Base-by-base conservation (phyloP, 257 asterid genomes). In the Solanum arcanum region DNA sequence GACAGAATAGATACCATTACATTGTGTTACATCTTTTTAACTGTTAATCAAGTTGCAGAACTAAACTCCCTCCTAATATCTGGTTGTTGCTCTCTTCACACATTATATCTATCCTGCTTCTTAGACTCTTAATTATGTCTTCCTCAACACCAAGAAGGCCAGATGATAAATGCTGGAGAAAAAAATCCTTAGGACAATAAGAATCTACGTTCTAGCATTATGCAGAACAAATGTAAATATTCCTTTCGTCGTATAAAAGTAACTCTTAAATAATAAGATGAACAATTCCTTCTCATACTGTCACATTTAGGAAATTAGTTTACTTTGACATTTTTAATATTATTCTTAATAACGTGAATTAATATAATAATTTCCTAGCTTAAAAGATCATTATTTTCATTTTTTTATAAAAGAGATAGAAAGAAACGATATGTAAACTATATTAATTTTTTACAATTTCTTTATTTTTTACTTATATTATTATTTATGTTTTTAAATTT, bases 61-160 rank as follows among this genome's bases (percentile, higher is more conserved):
- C 7, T 37, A 6, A 5, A 37, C 39, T 37, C 39, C 39, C 39
- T 5, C 39, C 7, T 37, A 37, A 37, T 37, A 37, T 37, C 1
- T 37, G 7, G 39, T 37, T 5, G 39, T 37, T 37, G 6, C 7
- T 5, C 39, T 37, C 93, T 87, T 83, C 91, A 89, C 92, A 92
- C 86, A 97, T 88, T 76, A 95, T 90, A 81, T 94, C 99, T 91
- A 97, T 89, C 90, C 99, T 95, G 90, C 98, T 95, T 66, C 83
- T 93, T 92, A 97, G 90, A 89, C 99, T 97, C 94, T 88, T 86
- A 86, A 93, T 91, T 86, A 97, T 94, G 92, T 97, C 99, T 89
- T 93, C 99, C 99, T 97, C 83, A 88, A 85, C 87, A 90, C 74
- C 87, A 59, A 83, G 89, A 85, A 52, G 73, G 64, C 59, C 12